Evolutionary conservation across 768 basidiomycete species (phyloP).

Genomic region (Sistotremastrum niveocremeum): DNA sequence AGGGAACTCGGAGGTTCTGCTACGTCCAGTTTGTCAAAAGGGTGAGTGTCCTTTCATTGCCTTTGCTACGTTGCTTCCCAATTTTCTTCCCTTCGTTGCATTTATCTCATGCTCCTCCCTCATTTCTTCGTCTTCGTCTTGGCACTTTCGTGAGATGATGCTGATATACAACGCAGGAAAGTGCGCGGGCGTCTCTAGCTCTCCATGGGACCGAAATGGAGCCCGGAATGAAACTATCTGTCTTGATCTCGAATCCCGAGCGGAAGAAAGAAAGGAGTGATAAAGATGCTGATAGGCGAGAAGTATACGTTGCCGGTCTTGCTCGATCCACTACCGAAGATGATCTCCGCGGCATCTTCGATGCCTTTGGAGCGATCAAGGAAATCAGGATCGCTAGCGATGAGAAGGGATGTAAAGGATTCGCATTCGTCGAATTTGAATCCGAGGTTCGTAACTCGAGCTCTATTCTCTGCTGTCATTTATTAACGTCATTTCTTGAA

Average conservation of each 20-base stretch:
- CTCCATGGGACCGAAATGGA: conserved; percentile 68
- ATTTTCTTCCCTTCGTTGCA: neutral
- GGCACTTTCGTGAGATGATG: neutral
- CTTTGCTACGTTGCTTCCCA: neutral
- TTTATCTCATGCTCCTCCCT: neutral
- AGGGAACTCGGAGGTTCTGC: conserved; percentile 79
- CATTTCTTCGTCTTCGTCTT: too few relatives aligned
- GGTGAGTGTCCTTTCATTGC: conserved; percentile 30
- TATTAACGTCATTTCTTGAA: neutral
- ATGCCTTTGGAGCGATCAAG: conserved; percentile 65
- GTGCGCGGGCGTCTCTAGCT: conserved; percentile 59
- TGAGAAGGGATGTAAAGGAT: conserved; percentile 64
- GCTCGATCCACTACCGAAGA: conserved; percentile 61
- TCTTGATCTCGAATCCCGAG: conserved; percentile 82
- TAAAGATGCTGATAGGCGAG: conserved; percentile 67
- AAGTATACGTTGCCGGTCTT: conserved; percentile 81
- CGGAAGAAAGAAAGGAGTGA: conserved; percentile 85
- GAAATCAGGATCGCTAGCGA: conserved; percentile 70
- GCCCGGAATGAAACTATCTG: conserved; percentile 52
- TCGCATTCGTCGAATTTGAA: conserved; percentile 87
- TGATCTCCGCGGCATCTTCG: conserved; percentile 72
- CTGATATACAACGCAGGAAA: conserved; percentile 33
- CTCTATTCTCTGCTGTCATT: neutral
- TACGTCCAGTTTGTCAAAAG: conserved; percentile 86
- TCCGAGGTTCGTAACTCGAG: conserved; percentile 40